Conservation (phyloP, 768 basidiomycete species). For the Boletus edulis region DNA sequence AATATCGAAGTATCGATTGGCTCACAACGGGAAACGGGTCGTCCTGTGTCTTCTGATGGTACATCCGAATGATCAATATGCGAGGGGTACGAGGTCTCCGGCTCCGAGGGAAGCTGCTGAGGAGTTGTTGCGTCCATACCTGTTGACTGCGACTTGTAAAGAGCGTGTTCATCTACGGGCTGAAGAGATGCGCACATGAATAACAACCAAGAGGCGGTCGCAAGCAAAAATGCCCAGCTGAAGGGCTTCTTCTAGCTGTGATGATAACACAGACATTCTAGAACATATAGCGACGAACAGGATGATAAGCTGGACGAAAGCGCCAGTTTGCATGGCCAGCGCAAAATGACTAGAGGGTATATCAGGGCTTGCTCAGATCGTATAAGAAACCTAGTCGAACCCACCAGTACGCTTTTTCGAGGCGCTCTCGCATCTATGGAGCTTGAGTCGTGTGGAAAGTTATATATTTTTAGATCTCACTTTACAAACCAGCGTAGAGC, state of each 20-base stretch:
- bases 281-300: constrained; percentile 60
- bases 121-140: background rate
- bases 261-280: constrained; percentile 46
- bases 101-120: background rate
- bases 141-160: constrained; percentile 18
- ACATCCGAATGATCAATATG: constrained; percentile 1
- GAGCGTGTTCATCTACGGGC: background rate
- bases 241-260: constrained; percentile 43
- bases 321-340: constrained; percentile 66
- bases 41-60: constrained; percentile 15
- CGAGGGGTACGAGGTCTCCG: background rate
- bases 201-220: constrained; percentile 24
- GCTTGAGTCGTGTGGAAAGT: background rate
- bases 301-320: constrained; percentile 69
- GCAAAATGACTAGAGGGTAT: constrained; percentile 49
- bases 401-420: constrained; percentile 55
- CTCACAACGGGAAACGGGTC: constrained; percentile 6
- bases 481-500: constrained; percentile 43
- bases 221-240: constrained; percentile 27
- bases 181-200: constrained; percentile 31
- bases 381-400: constrained; percentile 10
- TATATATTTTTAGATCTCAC: constrained; percentile 29
- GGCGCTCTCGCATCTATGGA: constrained; percentile 44
- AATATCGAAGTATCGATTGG: background rate
- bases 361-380: background rate